Evolutionary conservation across 2,329 filamentous ascomycete species (phyloP).

Genomic region (Cytospora schulzeri): DNA sequence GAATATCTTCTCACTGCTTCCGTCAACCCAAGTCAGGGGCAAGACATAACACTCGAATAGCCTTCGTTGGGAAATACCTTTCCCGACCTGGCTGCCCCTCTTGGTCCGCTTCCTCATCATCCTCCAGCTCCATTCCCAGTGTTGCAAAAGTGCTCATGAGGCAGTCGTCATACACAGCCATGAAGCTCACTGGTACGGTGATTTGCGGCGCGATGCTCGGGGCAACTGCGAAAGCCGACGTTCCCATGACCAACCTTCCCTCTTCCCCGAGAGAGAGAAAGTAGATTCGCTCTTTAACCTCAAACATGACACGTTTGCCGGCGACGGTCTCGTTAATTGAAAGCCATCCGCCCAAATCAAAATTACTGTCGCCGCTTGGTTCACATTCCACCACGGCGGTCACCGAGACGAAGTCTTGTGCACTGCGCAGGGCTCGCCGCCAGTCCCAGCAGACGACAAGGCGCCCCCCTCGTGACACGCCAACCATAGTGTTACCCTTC

Average conservation of each 20-base stretch:
- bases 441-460: conserved; percentile 48
- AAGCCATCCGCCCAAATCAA: conserved; percentile 50
- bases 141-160: conserved; percentile 48
- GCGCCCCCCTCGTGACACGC: conserved; percentile 45
- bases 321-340: conserved; percentile 38
- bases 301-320: conserved; percentile 43
- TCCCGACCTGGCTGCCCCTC: conserved; percentile 6
- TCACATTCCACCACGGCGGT: conserved; percentile 45
- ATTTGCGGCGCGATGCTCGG: conserved; percentile 36
- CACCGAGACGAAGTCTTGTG: conserved; percentile 32
- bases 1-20: background rate
- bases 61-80: conserved; percentile 23
- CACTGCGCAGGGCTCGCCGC: conserved; percentile 39
- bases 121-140: conserved; percentile 19
- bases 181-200: conserved; percentile 48
- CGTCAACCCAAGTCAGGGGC: conserved; percentile 7
- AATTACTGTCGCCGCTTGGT: conserved; percentile 40
- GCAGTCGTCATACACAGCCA: conserved; percentile 49
- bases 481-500: conserved; percentile 43
- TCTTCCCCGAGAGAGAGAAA: conserved; percentile 43
- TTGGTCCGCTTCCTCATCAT: background rate
- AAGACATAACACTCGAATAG: conserved; percentile 5
- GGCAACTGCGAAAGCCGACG: conserved; percentile 30
- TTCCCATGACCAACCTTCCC: conserved; percentile 32
- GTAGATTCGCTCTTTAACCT: conserved; percentile 46